These are phyloP conservation scores for Fusarium sororula DNA, from an alignment of 2,329 filamentous ascomycete genomes.

Conservation along the genomic window DNA sequence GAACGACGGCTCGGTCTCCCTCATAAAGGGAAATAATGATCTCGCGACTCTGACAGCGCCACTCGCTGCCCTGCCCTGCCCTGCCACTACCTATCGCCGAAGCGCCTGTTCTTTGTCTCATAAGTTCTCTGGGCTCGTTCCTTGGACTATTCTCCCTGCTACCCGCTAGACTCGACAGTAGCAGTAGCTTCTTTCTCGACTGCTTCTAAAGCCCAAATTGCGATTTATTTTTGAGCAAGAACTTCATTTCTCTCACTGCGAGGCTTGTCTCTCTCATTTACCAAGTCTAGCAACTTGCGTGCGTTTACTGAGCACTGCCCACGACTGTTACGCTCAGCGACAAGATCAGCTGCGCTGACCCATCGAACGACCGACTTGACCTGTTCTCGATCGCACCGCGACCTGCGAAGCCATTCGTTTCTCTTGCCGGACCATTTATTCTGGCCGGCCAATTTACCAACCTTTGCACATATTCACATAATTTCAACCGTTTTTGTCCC, in stretches of 20 bases:
- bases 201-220: slow-evolving; percentile 23
- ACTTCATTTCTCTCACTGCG: background rate
- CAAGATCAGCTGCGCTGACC: slow-evolving; percentile 45
- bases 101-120: slow-evolving; percentile 47
- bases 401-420: slow-evolving; percentile 39
- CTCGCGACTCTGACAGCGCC: slow-evolving; percentile 42
- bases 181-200: slow-evolving; percentile 29
- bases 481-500: slow-evolving; percentile 35
- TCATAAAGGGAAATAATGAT: slow-evolving; percentile 40
- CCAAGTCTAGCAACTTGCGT: slow-evolving; percentile 12
- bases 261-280: slow-evolving; percentile 26
- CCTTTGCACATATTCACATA: slow-evolving; percentile 33
- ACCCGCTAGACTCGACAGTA: slow-evolving; percentile 39
- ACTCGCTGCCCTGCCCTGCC: slow-evolving; percentile 37
- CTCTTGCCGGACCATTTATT: slow-evolving; percentile 7
- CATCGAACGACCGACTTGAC: slow-evolving; percentile 37
- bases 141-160: slow-evolving; percentile 40
- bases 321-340: slow-evolving; percentile 30
- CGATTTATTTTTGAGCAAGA: slow-evolving; percentile 12
- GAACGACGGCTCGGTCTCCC: slow-evolving; percentile 35
- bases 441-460: slow-evolving; percentile 20
- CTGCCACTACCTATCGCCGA: slow-evolving; percentile 41
- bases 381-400: slow-evolving; percentile 30
- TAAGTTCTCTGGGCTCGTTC: slow-evolving; percentile 38
- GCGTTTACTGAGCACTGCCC: slow-evolving; percentile 28